Evolutionary conservation across 129 eudicot species (phyloP).

Genomic region (Lactuca saligna): DNA sequence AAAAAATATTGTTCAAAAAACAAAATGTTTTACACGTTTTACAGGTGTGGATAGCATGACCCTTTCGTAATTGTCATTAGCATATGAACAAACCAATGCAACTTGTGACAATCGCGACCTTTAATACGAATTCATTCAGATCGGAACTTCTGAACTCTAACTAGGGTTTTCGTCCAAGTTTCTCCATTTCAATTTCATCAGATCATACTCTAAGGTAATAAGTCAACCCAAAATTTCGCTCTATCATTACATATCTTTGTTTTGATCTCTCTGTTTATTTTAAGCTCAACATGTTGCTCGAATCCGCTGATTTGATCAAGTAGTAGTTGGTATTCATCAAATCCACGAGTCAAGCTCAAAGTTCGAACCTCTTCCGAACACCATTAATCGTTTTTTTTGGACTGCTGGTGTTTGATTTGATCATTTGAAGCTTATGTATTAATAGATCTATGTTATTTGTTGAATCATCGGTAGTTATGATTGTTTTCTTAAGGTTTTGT

Average conservation of each 20-base stretch:
- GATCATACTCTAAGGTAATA: constrained; percentile 2
- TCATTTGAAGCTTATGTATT: not conserved
- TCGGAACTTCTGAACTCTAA: no score
- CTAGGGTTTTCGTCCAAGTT: no score
- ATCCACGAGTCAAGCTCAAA: not conserved
- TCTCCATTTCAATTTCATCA: not conserved
- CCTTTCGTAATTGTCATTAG: no score
- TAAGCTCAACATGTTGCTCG: not conserved
- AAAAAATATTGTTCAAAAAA: no score
- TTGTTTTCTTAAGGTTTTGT: not conserved
- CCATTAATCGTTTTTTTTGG: not conserved
- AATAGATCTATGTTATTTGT: not conserved
- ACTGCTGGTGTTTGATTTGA: not conserved
- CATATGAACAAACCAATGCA: no score
- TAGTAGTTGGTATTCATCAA: not conserved
- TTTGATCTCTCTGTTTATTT: not conserved
- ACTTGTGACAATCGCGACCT: no score
- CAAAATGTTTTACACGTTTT: no score
- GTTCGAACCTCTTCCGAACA: not conserved
- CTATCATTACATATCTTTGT: not conserved
- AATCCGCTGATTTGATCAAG: no score
- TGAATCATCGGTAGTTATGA: no score
- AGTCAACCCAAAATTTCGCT: not conserved
- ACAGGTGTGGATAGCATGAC: no score
- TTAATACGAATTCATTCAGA: no score